These are phyloP conservation scores for Solanum pinnatisectum DNA, from an alignment of 257 asterid genomes.

Conservation along the genomic window DNA sequence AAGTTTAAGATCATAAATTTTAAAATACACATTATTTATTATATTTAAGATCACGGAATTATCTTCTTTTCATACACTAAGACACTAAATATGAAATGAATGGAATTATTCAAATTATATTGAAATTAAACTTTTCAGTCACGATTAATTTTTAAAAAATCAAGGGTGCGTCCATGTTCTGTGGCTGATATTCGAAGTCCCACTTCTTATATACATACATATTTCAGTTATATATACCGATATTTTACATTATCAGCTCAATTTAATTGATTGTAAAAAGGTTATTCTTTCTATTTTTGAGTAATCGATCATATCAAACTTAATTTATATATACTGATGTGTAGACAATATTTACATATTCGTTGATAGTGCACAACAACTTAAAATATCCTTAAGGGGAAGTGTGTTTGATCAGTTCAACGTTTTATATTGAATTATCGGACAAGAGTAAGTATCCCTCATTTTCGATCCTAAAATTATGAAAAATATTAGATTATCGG, in stretches of 20 bases:
- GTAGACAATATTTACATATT: background rate
- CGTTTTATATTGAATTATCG: background rate
- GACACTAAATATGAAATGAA: background rate
- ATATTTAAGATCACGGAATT: too few species aligned
- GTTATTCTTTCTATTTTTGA: background rate
- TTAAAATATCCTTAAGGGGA: constrained; percentile 14
- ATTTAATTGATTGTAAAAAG: background rate
- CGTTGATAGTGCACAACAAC: background rate
- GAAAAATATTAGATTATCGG: background rate
- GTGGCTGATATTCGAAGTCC: constrained; percentile 25
- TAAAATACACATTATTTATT: too few species aligned
- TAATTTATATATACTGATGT: background rate
- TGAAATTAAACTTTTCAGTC: background rate
- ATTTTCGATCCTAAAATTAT: too few species aligned
- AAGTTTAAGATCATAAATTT: background rate
- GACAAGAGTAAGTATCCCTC: too few species aligned
- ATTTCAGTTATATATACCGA: background rate
- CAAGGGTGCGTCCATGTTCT: constrained; percentile 29
- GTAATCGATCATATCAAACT: background rate
- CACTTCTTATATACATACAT: constrained; percentile 2
- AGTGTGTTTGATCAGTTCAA: background rate
- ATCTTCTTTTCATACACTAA: background rate
- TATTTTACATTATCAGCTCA: background rate
- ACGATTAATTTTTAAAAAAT: background rate
- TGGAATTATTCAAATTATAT: background rate